These are phyloP conservation scores for Pelargonium citronellum DNA, from an alignment of 441 rosid genomes.

Conservation along the genomic window DNA sequence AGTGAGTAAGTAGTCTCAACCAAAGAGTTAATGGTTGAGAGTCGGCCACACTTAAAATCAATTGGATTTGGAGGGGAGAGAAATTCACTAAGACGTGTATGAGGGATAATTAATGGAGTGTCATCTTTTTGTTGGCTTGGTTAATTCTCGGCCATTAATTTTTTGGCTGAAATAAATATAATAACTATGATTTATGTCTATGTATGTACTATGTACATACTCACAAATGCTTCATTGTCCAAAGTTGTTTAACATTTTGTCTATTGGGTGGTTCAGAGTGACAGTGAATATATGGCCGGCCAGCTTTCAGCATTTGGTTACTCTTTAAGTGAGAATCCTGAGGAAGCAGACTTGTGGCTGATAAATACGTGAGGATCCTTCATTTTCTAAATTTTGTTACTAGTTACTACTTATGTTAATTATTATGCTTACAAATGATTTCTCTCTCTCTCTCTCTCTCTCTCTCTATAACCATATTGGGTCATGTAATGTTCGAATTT, in stretches of 20 bases:
- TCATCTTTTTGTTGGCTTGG: too few species aligned
- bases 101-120: too few species aligned
- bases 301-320: constrained; percentile 92
- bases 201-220: not conserved
- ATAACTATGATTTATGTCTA: too few species aligned
- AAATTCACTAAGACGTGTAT: too few species aligned
- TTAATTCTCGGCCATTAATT: too few species aligned
- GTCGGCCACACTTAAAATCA: too few species aligned
- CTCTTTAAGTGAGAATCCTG: constrained; percentile 65
- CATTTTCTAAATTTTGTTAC: constrained; percentile 6
- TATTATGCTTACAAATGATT: too few species aligned
- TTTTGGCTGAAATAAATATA: too few species aligned
- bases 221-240: not conserved
- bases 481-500: not conserved
- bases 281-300: constrained; percentile 98
- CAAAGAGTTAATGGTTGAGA: too few species aligned
- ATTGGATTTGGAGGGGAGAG: too few species aligned
- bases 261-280: constrained; percentile 57
- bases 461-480: not conserved
- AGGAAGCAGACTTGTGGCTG: constrained; percentile 88
- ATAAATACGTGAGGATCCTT: constrained; percentile 64
- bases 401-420: not conserved
- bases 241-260: constrained; percentile 11
- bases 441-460: not conserved
- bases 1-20: too few species aligned